Evolutionary conservation across 768 basidiomycete species (phyloP), one percentile per base, ranked within the genome.

Genomic region (Suillus spraguei): DNA sequence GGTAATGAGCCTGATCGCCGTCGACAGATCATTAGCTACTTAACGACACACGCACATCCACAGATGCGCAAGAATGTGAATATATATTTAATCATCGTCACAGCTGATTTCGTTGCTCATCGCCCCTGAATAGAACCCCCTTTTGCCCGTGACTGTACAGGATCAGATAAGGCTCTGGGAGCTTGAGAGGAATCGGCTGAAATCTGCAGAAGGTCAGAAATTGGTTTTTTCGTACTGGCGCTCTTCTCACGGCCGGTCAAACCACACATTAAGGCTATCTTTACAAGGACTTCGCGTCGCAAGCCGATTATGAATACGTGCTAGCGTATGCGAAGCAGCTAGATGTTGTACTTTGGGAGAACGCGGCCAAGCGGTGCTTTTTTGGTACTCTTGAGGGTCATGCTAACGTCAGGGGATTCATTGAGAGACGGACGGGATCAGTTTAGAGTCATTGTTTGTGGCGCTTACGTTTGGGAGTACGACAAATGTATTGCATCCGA

Each of bases 131-230:
- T 72, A 96, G 93, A 94, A 93, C 72, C 96, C 96, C 10, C 80
- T 99, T 16, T 81, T 99, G 28, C 97, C 97, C 35, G 95, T 97
- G 50, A 99, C 97, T 0, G 97, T 99, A 0, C 95, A 97, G 72
- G 97, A 99, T 78, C 97, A 99, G 77, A 92, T 99, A 65, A 88
- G 97, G 63, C 82, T 99, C 20, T 99, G 97, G 95, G 96, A 99
- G 76, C 82, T 96, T 50, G 97, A 99, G 79, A 86, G 91, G 76
- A 95, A 97, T 74, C 86, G 97, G 60, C 81, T 99, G 11, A 90
- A 92, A 70, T 89, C 92, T 47, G 82, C 88, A 74, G 92, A 97
- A 84, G 94, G 96, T 94, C 72, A 58, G 63, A 79, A 73, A 73
- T 41, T 41, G n/a, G 22, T 64, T 28, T 36, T 56, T 52, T 59